Percentiles rank a stretch among this genome's conserved stretches.
Evolutionary conservation across 352 stramenopile genomes (phyloP).

Genomic region (Pythium guiyangense): DNA sequence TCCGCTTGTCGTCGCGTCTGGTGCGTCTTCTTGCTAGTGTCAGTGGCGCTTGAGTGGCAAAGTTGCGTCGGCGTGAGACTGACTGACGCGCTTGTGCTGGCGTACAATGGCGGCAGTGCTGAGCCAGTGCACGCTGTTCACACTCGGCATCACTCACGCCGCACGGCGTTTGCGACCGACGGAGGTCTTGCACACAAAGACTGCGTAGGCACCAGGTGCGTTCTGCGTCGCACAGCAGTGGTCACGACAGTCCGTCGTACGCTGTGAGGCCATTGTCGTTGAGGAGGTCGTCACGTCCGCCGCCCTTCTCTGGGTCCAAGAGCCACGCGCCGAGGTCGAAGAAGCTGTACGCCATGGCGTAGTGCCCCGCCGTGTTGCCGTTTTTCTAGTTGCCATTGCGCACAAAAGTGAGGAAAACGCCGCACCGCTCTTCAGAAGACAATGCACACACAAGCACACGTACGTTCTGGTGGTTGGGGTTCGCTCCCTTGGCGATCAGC

Average conservation of each 20-base stretch:
- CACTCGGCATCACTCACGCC: background rate
- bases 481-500: slow-evolving; percentile 85
- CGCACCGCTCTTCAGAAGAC: background rate
- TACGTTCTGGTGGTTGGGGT: slow-evolving; percentile 91
- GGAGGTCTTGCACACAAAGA: too few relatives aligned
- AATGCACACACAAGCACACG: slow-evolving; percentile 6
- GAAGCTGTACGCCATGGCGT: slow-evolving; percentile 91
- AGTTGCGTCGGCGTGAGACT: too few relatives aligned
- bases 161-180: background rate
- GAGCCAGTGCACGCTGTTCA: background rate
- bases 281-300: slow-evolving; percentile 76
- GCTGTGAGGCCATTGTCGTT: slow-evolving; percentile 90
- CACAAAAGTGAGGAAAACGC: background rate
- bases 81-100: background rate
- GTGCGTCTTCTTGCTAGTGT: background rate
- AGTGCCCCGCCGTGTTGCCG: slow-evolving; percentile 91
- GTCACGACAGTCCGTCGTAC: slow-evolving; percentile 86
- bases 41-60: too few relatives aligned
- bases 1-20: background rate
- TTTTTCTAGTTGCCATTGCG: slow-evolving; percentile 30
- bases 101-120: background rate
- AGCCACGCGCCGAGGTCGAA: slow-evolving; percentile 91
- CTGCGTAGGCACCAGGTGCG: too few relatives aligned
- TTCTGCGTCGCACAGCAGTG: too few relatives aligned
- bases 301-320: slow-evolving; percentile 80